Percentiles rank a stretch among this genome's conserved stretches.
Conservation (phyloP, 352 stramenopile species). For the Aphanomyces cochlioides region DNA sequence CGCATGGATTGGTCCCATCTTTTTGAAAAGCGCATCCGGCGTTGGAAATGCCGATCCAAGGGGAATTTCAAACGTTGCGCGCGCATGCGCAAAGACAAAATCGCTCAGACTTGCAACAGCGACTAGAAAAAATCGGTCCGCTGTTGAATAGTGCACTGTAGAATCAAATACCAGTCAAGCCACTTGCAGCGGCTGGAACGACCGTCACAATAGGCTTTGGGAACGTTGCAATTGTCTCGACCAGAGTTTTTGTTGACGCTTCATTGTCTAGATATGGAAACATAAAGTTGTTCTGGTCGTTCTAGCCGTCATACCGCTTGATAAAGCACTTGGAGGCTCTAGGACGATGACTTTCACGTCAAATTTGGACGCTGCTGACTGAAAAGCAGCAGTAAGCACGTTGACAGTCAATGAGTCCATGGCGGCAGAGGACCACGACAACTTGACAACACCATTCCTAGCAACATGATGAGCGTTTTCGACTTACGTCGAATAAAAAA, state of each 20-base stretch:
- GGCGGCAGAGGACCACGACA: neutral
- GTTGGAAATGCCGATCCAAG: constrained; percentile 25
- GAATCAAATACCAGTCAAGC: constrained; percentile 72
- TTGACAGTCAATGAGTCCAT: constrained; percentile 59
- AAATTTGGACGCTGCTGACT: neutral
- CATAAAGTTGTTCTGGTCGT: too few species aligned
- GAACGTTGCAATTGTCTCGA: constrained; percentile 80
- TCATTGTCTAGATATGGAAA: too few species aligned
- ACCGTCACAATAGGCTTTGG: constrained; percentile 86
- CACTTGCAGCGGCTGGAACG: constrained; percentile 87
- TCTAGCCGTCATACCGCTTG: too few species aligned
- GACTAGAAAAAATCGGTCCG: constrained; percentile 9
- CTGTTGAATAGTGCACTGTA: too few species aligned
- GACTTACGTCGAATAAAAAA: neutral
- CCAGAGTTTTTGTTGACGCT: constrained; percentile 35
- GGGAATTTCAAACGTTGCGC: constrained; percentile 87
- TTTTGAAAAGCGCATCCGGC: constrained; percentile 30
- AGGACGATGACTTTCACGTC: constrained; percentile 61
- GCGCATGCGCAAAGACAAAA: constrained; percentile 84
- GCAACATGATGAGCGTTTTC: neutral
- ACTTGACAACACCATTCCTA: neutral
- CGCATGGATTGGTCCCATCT: constrained; percentile 79
- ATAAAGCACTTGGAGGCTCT: constrained; percentile 39
- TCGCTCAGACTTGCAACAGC: constrained; percentile 80
- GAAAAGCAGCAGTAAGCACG: constrained; percentile 48